Evolutionary conservation across 441 rosid species (phyloP).

Genomic region (Dalechampia spathulata): DNA sequence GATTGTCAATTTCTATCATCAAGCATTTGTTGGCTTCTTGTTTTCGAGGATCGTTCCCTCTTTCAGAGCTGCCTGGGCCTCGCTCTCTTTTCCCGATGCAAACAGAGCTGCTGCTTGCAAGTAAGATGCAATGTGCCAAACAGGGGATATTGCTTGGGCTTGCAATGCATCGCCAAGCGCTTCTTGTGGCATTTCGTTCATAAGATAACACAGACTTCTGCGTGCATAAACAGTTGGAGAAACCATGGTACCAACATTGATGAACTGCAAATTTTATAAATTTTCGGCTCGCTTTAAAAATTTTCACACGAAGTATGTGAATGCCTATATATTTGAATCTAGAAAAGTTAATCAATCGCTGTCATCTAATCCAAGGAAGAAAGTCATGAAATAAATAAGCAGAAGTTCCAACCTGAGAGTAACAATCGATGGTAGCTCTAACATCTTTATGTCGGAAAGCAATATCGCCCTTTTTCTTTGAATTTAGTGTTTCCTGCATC

Average conservation of each 20-base stretch:
- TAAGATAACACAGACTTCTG: conserved; percentile 77
- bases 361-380: too few species aligned
- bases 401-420: conserved; percentile 54
- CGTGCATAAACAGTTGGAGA: conserved; percentile 91
- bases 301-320: too few species aligned
- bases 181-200: conserved; percentile 76
- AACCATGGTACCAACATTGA: conserved; percentile 84
- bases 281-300: too few species aligned
- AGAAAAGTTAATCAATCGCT: too few species aligned
- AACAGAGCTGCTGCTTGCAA: conserved; percentile 94
- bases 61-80: conserved; percentile 79
- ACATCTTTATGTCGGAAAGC: conserved; percentile 79
- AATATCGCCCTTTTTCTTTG: conserved; percentile 77
- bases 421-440: conserved; percentile 58
- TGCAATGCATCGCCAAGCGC: conserved; percentile 98
- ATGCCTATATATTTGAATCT: too few species aligned
- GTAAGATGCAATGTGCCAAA: conserved; percentile 86
- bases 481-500: conserved; percentile 80
- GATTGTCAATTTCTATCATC: too few species aligned
- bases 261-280: conserved; percentile 77
- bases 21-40: too few species aligned
- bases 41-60: conserved; percentile 86
- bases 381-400: background rate
- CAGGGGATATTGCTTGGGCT: conserved; percentile 82
- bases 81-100: conserved; percentile 89